Percentiles rank a stretch among this genome's conserved stretches.
These are phyloP conservation scores for Cylindrodendrum hubeiense DNA, from an alignment of 2,329 filamentous ascomycete genomes.

Conservation along the genomic window DNA sequence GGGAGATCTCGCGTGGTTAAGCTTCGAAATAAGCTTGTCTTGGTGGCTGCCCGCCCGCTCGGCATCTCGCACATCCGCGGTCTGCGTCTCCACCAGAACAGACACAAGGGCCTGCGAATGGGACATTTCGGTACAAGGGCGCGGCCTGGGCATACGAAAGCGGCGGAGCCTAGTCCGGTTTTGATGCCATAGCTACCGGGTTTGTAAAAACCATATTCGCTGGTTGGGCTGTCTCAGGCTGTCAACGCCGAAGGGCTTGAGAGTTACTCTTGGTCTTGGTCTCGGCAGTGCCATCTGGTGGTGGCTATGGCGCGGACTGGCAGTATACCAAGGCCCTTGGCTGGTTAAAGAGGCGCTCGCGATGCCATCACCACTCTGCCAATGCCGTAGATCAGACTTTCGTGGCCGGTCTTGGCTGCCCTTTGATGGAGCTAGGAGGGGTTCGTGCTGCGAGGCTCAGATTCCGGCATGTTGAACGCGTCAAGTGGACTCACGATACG, in stretches of 20 bases:
- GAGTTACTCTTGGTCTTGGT: not conserved
- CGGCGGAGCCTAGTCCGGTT: not conserved
- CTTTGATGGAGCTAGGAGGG: not conserved
- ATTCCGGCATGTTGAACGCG: not conserved
- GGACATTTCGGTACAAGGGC: not conserved
- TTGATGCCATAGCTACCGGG: not conserved
- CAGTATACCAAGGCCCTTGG: slow-evolving; percentile 25
- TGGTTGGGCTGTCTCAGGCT: not conserved
- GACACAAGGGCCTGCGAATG: not conserved
- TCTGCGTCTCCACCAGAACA: slow-evolving; percentile 16
- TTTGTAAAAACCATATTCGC: not conserved
- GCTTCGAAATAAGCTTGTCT: slow-evolving; percentile 45
- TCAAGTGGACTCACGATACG: not conserved
- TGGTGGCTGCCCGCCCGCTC: slow-evolving; percentile 15
- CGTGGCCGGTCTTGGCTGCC: not conserved
- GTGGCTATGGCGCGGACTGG: slow-evolving; percentile 34
- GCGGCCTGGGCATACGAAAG: not conserved
- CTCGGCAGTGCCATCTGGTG: slow-evolving; percentile 26
- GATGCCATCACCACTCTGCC: slow-evolving; percentile 4
- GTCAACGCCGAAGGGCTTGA: not conserved
- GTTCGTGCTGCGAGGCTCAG: not conserved
- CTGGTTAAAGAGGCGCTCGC: slow-evolving; percentile 19
- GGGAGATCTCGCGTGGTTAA: slow-evolving; percentile 24
- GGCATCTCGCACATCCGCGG: slow-evolving; percentile 32
- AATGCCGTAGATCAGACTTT: not conserved